Base-by-base conservation (phyloP, 176 grass and related monocot genomes). In the Oryza australiensis region DNA sequence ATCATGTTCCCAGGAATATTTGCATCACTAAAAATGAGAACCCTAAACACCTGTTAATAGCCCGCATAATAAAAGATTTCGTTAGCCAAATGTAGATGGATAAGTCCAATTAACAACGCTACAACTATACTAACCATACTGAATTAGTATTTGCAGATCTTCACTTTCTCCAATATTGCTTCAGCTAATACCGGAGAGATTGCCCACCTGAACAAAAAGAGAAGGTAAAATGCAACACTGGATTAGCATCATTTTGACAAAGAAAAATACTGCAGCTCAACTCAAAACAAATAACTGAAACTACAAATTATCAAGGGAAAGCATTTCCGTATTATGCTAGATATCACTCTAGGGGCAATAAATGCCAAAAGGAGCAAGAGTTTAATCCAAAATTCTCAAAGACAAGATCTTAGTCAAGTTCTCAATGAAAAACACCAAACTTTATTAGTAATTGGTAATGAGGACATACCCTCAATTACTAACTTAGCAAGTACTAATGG, bases 131-230 rank as follows among this genome's bases (percentile, higher is more conserved):
- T 24, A 30, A 5, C 35, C 26, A 34, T 27, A 34, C 27, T 24
- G 12, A 22, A 82, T 45, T 12, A 24, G 18, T 34, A 48, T 62
- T 64, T 6, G 18, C 9, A 18, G 37, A 82, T 0, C 53, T 7
- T 22, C 35, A 63, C 10, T 82, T 82, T 41, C 12, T 73, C 37
- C 7, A 37, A 23, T 73, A 22, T 4, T 6, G 26, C 53, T 15
- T 72, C 11, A 72, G 3, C 38, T 72, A 81, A 57, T 76, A 66
- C 5, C 70, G 87, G 26, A 55, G 83, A 70, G 41, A 12, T 26
- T 89, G 71, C 5, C 53, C 77, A 81, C 77, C 77, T 85, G 72
- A 85, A 20, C 38, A 40, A 40, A 55, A 20, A 55, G 7, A 7
- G 22, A 79, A 62, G 59, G 23, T 23, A 2, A 23, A 29, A 75